Evolutionary conservation across 805 yeast species (phyloP), one percentile per base, ranked within the genome.

Genomic region (Kodamaea hsintzibuensis): DNA sequence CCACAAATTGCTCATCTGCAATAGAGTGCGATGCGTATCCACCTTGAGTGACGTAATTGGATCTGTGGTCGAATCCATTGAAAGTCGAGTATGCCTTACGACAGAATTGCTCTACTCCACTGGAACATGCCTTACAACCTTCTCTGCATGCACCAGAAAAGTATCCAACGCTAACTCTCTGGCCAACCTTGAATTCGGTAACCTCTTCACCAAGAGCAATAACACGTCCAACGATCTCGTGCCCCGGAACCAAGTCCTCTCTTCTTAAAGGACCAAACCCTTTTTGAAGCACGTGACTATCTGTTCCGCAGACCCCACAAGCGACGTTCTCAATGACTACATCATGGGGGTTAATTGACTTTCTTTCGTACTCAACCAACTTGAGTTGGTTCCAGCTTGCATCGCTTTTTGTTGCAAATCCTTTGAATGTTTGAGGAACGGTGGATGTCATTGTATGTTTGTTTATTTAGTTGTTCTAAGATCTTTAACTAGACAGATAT

Each of bases 81-180:
- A 86, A 88, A 19, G 92, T 87, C 49, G 65, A 63, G 33, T 76
- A 78, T 50, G 72, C 69, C 12, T 75, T 64, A 9, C 58, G 56
- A 72, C 96, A 88, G 74, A 81, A 82, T 42, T 69, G 71, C 56
- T 76, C 77, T 55, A 68, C 65, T 48, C 65, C 63, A 27, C 52
- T 35, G 12, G 59, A 43, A 62, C 83, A 89, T 62, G 83, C 76
- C 48, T 74, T 63, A 72, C 96, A 89, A 10, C 35, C 35, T 13
- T 80, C 71, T 54, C 77, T 68, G 73, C 95, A 88, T 37, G 88
- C 74, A 54, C 72, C 73, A 35, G 78, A 74, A 63, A 82, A 85
- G 27, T 93, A 92, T 59, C 96, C 96, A 48, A 88, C 79, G 49
- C 92, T 96, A 22, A 87, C 93, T 58, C 90, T 76, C 59, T 89